Percentiles rank a stretch among this genome's conserved stretches.
These are phyloP conservation scores for Mallotus nudiflorus DNA, from an alignment of 345 rosid species.

Conservation along the genomic window DNA sequence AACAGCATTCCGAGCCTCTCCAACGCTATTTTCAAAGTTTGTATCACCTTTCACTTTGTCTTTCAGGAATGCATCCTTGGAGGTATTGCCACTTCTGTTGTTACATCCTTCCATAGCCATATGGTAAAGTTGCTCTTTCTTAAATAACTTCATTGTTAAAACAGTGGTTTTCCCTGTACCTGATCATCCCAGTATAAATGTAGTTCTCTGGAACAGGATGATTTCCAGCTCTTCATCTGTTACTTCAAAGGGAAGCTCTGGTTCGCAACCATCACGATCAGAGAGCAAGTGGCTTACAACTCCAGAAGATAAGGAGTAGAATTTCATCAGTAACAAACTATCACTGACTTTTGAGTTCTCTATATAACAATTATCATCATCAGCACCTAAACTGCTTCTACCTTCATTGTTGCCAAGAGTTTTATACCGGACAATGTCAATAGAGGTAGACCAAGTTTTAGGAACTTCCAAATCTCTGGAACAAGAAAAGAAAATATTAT, in stretches of 20 bases:
- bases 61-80: background rate
- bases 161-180: conserved; percentile 67
- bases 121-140: conserved; percentile 36
- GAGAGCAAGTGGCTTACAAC: conserved; percentile 41
- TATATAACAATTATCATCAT: conserved; percentile 22
- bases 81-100: background rate
- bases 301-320: conserved; percentile 44
- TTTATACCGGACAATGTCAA: conserved; percentile 29
- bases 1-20: conserved; percentile 9
- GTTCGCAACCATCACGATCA: conserved; percentile 35
- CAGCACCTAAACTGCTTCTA: conserved; percentile 21
- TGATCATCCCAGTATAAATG: conserved; percentile 54
- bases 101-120: conserved; percentile 26
- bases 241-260: conserved; percentile 54
- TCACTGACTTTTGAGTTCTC: conserved; percentile 50
- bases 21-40: background rate
- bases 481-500: background rate
- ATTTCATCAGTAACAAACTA: conserved; percentile 54
- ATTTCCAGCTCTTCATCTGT: conserved; percentile 46
- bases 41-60: background rate
- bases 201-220: conserved; percentile 38
- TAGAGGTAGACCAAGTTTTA: conserved; percentile 34
- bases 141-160: conserved; percentile 46
- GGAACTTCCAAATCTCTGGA: conserved; percentile 54
- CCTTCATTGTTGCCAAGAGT: conserved; percentile 15